Base-by-base conservation (phyloP, 1,139 yeast genomes). In the Scheffersomyces illinoinensis region DNA sequence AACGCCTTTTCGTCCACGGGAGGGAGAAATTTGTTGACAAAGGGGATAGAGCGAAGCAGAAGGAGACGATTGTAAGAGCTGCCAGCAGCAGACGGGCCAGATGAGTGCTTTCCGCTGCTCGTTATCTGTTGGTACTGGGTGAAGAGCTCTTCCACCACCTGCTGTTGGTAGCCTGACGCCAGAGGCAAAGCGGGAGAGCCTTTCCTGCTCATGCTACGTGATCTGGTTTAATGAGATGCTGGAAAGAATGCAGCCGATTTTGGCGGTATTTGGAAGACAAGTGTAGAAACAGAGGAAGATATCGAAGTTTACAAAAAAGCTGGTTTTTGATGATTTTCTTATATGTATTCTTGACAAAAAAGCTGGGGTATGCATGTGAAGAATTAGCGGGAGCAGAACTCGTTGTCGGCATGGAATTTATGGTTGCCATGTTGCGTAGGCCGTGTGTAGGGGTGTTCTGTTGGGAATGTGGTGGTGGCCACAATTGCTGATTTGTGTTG, bases 11-110 rank as follows among this genome's bases (percentile, higher is more conserved):
- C 77, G 58, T 75, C 76, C 2, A 65, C 57, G 8, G 61, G 62
- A 0, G 79, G 76, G 5, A 77, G 50, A 4, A 76, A 52, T 33
- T 69, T 61, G n/a, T 69, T 71, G 2, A 77, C 19, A 5, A 76
- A 24, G 1, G 82, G 81, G 5, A 77, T 50, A 5, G 66, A 61
- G 48, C 71, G 23, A 3, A 52, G 14, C 14, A 33, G 43, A 33
- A 12, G 43, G 43, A 33, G 17, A 33, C 10, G 4, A 14, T 3
- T 12, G 43, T 33, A 33, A 33, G 43, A 12, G 4, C 17, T 33
- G 17, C 43, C 43, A 33, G 43, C 43, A 3, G 43, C 43, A 33
- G 43, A 8, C 2, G 17, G 10, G 43, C 43, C 43, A 33, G 43
- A 33, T 12, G 43, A 33, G 5, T 33, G 43, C 4, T 33, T 33